Percentiles rank a stretch among this genome's conserved stretches.
Evolutionary conservation across 371 early-diverging fungal species (phyloP).

Genomic region (Zychaea mexicana): DNA sequence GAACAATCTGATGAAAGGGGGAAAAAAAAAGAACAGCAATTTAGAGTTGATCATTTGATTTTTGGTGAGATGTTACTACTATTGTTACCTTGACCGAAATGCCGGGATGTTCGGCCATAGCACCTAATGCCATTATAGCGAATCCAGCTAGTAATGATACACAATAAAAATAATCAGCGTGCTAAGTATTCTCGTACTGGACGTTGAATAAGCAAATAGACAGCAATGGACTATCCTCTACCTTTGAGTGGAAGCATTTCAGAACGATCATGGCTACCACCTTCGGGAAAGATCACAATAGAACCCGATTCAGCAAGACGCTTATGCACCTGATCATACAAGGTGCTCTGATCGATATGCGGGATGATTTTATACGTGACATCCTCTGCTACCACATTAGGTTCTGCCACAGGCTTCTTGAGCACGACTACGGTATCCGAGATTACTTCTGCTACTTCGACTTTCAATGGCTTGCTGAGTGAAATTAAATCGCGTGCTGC

Average conservation of each 20-base stretch:
- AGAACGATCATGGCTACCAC: slow-evolving; percentile 87
- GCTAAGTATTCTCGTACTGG: neutral
- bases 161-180: neutral
- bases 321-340: slow-evolving; percentile 75
- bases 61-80: neutral
- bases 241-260: slow-evolving; percentile 87
- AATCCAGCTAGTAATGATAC: slow-evolving; percentile 68
- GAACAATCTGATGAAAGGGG: slow-evolving; percentile 82
- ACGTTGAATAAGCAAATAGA: neutral
- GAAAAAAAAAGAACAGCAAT: neutral
- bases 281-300: slow-evolving; percentile 92
- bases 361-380: slow-evolving; percentile 68
- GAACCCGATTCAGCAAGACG: slow-evolving; percentile 63
- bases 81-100: slow-evolving; percentile 59
- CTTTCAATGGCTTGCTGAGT: slow-evolving; percentile 44
- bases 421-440: slow-evolving; percentile 68
- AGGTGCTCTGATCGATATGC: slow-evolving; percentile 73
- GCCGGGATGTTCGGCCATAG: slow-evolving; percentile 74
- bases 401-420: slow-evolving; percentile 45
- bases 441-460: slow-evolving; percentile 61
- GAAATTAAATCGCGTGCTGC: slow-evolving; percentile 52
- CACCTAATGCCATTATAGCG: slow-evolving; percentile 81
- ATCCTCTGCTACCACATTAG: slow-evolving; percentile 2
- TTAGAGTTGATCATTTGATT: neutral
- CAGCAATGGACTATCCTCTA: slow-evolving; percentile 5